Conservation (phyloP, 306 rosid species). For the Gillenia trifoliata region DNA sequence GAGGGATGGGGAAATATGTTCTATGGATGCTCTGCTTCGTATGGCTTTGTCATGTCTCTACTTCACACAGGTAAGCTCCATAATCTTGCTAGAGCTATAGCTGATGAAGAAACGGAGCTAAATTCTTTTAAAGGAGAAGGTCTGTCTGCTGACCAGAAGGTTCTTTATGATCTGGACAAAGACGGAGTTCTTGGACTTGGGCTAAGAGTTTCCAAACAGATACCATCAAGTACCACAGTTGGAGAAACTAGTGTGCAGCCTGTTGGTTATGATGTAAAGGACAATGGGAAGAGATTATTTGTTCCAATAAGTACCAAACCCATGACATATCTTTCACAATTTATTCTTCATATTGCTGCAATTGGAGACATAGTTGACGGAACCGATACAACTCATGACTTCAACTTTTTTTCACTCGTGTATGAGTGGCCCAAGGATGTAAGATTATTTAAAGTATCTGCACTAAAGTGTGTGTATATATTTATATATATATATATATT, state of each 20-base stretch:
- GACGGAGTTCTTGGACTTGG: constrained; percentile 85
- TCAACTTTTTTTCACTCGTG: constrained; percentile 84
- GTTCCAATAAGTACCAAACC: constrained; percentile 80
- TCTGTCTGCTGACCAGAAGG: constrained; percentile 54
- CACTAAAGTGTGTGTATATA: neutral
- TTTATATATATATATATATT: neutral
- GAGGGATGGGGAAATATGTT: constrained; percentile 6
- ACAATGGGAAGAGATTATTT: constrained; percentile 74
- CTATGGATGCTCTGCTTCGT: constrained; percentile 10
- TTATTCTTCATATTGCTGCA: constrained; percentile 93
- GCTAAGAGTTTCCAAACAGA: constrained; percentile 65
- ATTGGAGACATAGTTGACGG: constrained; percentile 98
- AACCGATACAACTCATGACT: constrained; percentile 95
- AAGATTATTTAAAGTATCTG: constrained; percentile 37
- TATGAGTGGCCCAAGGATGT: constrained; percentile 99
- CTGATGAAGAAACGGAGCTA: constrained; percentile 86
- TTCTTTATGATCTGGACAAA: constrained; percentile 48
- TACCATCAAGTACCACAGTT: constrained; percentile 44
- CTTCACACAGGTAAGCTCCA: constrained; percentile 80
- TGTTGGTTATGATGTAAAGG: constrained; percentile 72
- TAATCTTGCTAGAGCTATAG: constrained; percentile 94
- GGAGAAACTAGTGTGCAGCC: constrained; percentile 54
- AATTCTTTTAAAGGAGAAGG: constrained; percentile 67
- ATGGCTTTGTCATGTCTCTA: constrained; percentile 23
- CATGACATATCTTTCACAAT: constrained; percentile 80